These are phyloP conservation scores for Yamadazyma spencermartinsiae DNA, from an alignment of 1,139 yeast species.

Conservation along the genomic window DNA sequence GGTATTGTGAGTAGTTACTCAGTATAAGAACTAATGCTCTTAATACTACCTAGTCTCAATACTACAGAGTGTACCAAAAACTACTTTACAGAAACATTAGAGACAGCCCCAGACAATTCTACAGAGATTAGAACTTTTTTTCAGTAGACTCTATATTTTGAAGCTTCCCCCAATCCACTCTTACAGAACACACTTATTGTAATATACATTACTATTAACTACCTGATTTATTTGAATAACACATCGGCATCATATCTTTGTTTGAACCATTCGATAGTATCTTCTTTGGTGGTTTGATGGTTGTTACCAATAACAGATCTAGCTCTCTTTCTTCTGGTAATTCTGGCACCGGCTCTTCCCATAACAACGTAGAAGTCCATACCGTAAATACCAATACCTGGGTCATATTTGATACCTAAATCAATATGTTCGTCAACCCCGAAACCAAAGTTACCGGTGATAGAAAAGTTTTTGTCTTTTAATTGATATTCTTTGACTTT, in stretches of 20 bases:
- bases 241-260: conserved; percentile 99
- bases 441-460: conserved; percentile 99
- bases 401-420: conserved; percentile 99
- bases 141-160: neutral
- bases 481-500: conserved; percentile 99
- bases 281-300: conserved; percentile 92
- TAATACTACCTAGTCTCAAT: too few relatives aligned
- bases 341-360: conserved; percentile 99
- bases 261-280: conserved; percentile 98
- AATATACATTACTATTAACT: conserved; percentile 2
- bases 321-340: conserved; percentile 98
- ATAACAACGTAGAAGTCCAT: conserved; percentile 99
- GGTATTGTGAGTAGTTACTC: too few relatives aligned
- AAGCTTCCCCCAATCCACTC: neutral
- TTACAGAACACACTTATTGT: too few relatives aligned
- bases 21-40: too few relatives aligned
- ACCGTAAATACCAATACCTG: conserved; percentile 99
- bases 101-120: too few relatives aligned
- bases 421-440: conserved; percentile 99
- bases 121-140: neutral
- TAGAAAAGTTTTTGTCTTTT: conserved; percentile 90
- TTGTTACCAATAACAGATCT: conserved; percentile 85
- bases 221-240: conserved; percentile 72
- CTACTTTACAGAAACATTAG: too few relatives aligned
- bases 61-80: too few relatives aligned